Evolutionary conservation across 164 flowering plant species (phyloP).

Genomic region (Magnolia sinica): DNA sequence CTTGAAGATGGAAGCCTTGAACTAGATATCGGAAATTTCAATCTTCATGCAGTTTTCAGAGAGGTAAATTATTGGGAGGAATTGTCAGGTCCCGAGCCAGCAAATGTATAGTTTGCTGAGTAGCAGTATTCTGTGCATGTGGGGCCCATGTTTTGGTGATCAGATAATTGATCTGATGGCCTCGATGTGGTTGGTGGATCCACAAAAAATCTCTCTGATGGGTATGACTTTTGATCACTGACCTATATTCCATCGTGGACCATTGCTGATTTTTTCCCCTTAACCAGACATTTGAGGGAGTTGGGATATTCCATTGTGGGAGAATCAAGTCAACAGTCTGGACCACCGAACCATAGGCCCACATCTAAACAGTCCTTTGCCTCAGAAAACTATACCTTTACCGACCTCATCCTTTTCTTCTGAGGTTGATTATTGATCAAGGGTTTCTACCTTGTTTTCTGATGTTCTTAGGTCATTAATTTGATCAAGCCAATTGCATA

Average conservation of each 20-base stretch:
- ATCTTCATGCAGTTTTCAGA: constrained; percentile 52
- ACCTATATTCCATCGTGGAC: not conserved
- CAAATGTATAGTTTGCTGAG: not conserved
- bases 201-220: not conserved
- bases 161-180: not conserved
- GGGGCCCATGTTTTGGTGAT: not conserved
- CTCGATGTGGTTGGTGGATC: not conserved
- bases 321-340: not conserved
- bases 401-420: not conserved
- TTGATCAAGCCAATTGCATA: constrained; percentile 64
- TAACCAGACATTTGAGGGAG: not conserved
- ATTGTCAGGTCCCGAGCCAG: not conserved
- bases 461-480: constrained; percentile 36
- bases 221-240: not conserved
- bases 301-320: not conserved
- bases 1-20: constrained; percentile 81
- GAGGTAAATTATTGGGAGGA: constrained; percentile 41
- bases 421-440: not conserved
- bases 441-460: not conserved
- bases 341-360: not conserved
- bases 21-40: constrained; percentile 41
- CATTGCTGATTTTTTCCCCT: not conserved
- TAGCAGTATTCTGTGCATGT: not conserved
- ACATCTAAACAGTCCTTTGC: not conserved
- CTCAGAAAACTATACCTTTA: not conserved